Evolutionary conservation across 768 basidiomycete species (phyloP).

Genomic region (Boletus pseudo-olivaceus): DNA sequence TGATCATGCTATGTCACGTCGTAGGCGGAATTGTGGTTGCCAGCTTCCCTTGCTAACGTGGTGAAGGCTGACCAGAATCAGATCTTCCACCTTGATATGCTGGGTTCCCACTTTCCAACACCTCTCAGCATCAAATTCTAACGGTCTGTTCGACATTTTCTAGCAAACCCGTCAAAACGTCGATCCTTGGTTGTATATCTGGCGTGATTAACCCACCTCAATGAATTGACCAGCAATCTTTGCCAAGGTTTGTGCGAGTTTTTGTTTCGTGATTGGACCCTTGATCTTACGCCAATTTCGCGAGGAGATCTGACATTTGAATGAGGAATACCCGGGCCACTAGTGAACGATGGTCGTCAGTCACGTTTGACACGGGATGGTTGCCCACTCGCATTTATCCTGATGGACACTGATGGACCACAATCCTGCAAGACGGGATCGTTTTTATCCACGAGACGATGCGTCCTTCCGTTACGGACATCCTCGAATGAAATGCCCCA

Average conservation of each 20-base stretch:
- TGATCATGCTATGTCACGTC: slow-evolving; percentile 1
- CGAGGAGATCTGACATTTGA: slow-evolving; percentile 71
- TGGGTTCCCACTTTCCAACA: slow-evolving; percentile 55
- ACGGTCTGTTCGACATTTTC: slow-evolving; percentile 46
- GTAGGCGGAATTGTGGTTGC: slow-evolving; percentile 67
- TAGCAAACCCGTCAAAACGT: slow-evolving; percentile 21
- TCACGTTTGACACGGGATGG: background rate
- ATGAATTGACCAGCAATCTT: slow-evolving; percentile 68
- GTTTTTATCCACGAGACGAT: slow-evolving; percentile 51
- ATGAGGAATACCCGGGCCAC: slow-evolving; percentile 78
- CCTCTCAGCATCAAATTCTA: slow-evolving; percentile 54
- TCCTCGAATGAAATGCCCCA: slow-evolving; percentile 61
- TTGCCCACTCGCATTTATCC: slow-evolving; percentile 50
- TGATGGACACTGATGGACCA: slow-evolving; percentile 70
- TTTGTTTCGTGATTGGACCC: slow-evolving; percentile 65
- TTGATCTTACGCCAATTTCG: slow-evolving; percentile 72
- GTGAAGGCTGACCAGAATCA: slow-evolving; percentile 70
- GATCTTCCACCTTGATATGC: slow-evolving; percentile 57
- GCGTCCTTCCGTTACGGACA: slow-evolving; percentile 53
- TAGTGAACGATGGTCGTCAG: slow-evolving; percentile 22
- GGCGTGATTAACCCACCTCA: slow-evolving; percentile 36
- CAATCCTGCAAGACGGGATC: slow-evolving; percentile 60
- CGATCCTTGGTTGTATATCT: background rate
- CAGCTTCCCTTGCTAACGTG: slow-evolving; percentile 77
- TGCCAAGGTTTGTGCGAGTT: slow-evolving; percentile 66